Base-by-base conservation (phyloP, 176 grass and related monocot genomes). In the Echinochloa phyllopogon region DNA sequence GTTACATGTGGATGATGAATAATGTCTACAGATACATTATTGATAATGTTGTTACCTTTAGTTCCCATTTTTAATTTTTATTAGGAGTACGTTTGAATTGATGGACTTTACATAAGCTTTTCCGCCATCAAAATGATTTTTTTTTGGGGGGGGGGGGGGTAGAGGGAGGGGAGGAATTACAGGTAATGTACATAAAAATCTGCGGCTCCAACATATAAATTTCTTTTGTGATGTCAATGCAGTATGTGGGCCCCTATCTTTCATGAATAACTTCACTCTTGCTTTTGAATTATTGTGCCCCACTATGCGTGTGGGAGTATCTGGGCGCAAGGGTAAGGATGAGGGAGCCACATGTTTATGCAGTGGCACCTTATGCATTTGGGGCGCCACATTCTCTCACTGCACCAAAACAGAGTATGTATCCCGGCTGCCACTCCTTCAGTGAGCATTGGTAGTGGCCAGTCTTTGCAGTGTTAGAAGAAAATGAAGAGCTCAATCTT, bases 11-110 rank as follows among this genome's bases (percentile, higher is more conserved):
- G 65, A 74, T 33, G 29, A 33, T 33, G 29, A 33, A 14, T 75
- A 55, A 49, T 61, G 7, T 13, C 24, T 25, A 65, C 44, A 81
- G 17, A 60, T 77, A 85, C 8, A 11, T 51, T 36, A 72, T 36
- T 24, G 38, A 38, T 10, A 77, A 24, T 59, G 33, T 14, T 40
- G 23, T 45, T 50, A 72, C 84, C 39, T 79, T 65, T 64, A 25
- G 18, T 74, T 79, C 10, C 39, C 50, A 57, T 72, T 14, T 74
- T 64, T 15, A 42, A 10, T 48, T 20, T 9, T 81, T 81, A 33
- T 25, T 58, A 41, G 53, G 10, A 60, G 70, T 52, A 18, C 42
- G 16, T 49, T 84, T 58, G 21, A 47, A 10, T 47, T 47, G 10
- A 47, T 47, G 47, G 12, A 49, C 11, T 49, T 49, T 14, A 2